Evolutionary conservation across 345 rosid genomes (phyloP), one percentile per base, ranked within the genome.

Genomic region (Abelmoschus esculentus): DNA sequence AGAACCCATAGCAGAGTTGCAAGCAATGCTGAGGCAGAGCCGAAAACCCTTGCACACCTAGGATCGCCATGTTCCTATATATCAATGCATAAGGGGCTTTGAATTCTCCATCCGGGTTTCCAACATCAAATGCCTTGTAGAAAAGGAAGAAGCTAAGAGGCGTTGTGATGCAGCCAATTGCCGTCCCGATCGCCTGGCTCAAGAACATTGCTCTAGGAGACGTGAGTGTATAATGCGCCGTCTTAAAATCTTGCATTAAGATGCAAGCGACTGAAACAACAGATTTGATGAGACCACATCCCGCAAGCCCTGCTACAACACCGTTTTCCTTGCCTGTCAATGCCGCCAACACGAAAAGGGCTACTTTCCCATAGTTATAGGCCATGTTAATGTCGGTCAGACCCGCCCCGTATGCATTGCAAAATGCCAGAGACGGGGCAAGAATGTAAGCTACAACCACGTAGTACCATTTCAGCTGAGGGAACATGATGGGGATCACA

Each of bases 351-450:
- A 89, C 80, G 44, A 93, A 93, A 5, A 93, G 83, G 46, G 97
- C 98, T 19, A 93, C 87, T 79, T 93, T 93, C 4, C 96, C 96
- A n/a, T 93, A 93, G 77, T 93, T 93, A 70, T 90, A 90, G 46
- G 96, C 97, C 98, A 93, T 90, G 90, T 93, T 93, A 2, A 89
- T 87, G 75, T 93, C 98, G 0, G 98, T 93, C 12, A 93, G 95
- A 13, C 98, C 98, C 2, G 98, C 89, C 47, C 98, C 97, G 57
- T 90, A 93, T 3, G 97, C 97, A 57, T 90, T 90, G 84, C 98
- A 93, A 79, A 93, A 93, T 3, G 98, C 86, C 1, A 93, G 84
- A 50, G 95, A 87, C 18, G 97, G 98, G 52, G 92, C 97, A 9
- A 93, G 81, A 49, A 89, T 69, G 80, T 90, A 93, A 34, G 98